Base-by-base conservation (phyloP, 192 early-diverging fungal genomes). In the Coemansia sp. region DNA sequence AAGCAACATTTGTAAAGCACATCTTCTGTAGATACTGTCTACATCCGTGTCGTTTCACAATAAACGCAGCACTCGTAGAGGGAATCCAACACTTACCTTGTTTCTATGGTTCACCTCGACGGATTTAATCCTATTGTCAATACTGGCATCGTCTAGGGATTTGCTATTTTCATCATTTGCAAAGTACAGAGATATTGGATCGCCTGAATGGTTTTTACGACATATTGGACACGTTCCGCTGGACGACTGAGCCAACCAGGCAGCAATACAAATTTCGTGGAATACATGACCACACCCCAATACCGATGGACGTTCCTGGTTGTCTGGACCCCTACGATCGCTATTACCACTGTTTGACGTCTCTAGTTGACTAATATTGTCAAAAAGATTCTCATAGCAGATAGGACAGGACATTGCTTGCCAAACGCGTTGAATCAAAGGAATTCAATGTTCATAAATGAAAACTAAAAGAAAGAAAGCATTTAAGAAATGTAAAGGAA, bases 281-380 rank as follows among this genome's bases (percentile, higher is more conserved):
- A 76, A 82, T 2, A 82, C 80, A 32, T 82, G 80, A 1, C 80
- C 80, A 50, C 80, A 82, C 3, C 29, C 29, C 33, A 82, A 59
- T 30, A 59, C 80, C 0, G 74, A 61, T 19, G 80, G 68, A 33
- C 68, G 71, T 20, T 61, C 46, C 20, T 72, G 55, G 66, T 64
- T 71, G 65, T 73, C 64, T 7, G 27, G 20, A 27, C 29, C 42
- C 5, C 9, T 20, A 17, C 24, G 27, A 30, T 22, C 32, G 25
- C 21, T 54, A 27, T 23, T n/a, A 19, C 24, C 4, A 3, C 59
- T 31, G 39, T 8, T 46, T 46, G 14, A 3, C 1, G 39, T 11
- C 54, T 17, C 61, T 21, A 57, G 51, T 23, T 24, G 33, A 50
- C 21, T 19, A 24, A 70, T 54, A 46, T 67, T 24, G 5, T 72